phyloP scores from a whole-genome alignment of 257 asterid genomes.

The Mitragyna speciosa region DNA sequence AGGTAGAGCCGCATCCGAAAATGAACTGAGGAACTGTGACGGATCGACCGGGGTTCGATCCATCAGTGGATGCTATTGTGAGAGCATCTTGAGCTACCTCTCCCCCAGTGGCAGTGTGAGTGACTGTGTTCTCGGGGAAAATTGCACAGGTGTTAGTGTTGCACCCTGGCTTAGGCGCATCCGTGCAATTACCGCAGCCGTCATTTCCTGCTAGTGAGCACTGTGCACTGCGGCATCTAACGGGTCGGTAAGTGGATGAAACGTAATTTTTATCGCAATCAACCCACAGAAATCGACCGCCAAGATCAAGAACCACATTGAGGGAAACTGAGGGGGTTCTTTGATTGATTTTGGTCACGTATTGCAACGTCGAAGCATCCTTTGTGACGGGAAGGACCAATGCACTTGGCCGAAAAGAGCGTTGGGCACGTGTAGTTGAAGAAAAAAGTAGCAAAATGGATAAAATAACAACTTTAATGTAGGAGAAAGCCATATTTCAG shows the following conservation, averaged over 20 bases:
- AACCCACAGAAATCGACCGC: conserved; percentile 63
- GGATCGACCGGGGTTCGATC: conserved; percentile 41
- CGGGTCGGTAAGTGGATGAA: conserved; percentile 57
- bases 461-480: not conserved
- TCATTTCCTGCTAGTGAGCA: conserved; percentile 43
- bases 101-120: conserved; percentile 33
- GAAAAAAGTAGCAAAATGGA: not conserved
- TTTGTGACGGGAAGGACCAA: conserved; percentile 55
- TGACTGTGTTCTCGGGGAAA: conserved; percentile 45
- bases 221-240: conserved; percentile 53
- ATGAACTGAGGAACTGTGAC: conserved; percentile 36
- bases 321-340: conserved; percentile 58
- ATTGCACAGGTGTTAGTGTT: conserved; percentile 49
- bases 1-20: conserved; percentile 46
- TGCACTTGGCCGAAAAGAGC: conserved; percentile 26
- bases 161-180: conserved; percentile 57
- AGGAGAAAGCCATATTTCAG: conserved; percentile 6
- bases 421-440: not conserved
- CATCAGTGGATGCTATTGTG: conserved; percentile 42
- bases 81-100: conserved; percentile 63
- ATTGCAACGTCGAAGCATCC: conserved; percentile 59
- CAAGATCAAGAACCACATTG: conserved; percentile 59
- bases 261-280: conserved; percentile 58
- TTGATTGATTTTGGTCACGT: conserved; percentile 47
- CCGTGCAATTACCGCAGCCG: conserved; percentile 43